These are phyloP conservation scores for Corniculantispora saksenae DNA, from an alignment of 2,329 filamentous ascomycete genomes.

Conservation along the genomic window DNA sequence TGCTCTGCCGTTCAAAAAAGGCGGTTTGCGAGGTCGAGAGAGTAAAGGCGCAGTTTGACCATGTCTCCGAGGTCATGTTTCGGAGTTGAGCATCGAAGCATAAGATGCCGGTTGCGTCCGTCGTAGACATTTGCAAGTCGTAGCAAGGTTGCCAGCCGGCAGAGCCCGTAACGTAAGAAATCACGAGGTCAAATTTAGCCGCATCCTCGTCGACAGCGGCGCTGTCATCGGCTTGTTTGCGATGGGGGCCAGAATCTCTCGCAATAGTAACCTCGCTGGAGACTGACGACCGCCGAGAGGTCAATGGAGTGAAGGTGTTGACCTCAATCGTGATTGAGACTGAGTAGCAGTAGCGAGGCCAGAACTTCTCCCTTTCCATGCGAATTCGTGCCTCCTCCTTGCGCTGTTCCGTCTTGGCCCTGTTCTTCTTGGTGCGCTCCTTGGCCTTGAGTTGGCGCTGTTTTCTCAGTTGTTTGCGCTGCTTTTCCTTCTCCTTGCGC, in stretches of 20 bases:
- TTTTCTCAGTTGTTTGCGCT: too few relatives aligned
- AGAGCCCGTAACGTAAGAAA: slow-evolving; percentile 61
- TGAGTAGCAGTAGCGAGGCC: slow-evolving; percentile 49
- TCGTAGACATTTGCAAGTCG: slow-evolving; percentile 62
- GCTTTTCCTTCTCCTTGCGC: too few relatives aligned
- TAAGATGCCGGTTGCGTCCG: slow-evolving; percentile 51
- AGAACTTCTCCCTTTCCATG: slow-evolving; percentile 46
- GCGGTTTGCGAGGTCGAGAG: slow-evolving; percentile 65
- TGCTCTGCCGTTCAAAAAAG: slow-evolving; percentile 56
- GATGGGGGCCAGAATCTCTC: too few relatives aligned
- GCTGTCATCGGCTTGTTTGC: slow-evolving; percentile 33
- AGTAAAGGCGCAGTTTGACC: slow-evolving; percentile 59
- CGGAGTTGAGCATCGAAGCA: slow-evolving; percentile 64
- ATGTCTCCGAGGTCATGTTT: slow-evolving; percentile 65
- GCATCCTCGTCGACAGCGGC: slow-evolving; percentile 48
- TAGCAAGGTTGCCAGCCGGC: slow-evolving; percentile 64
- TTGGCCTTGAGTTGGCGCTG: too few relatives aligned
- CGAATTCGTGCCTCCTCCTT: slow-evolving; percentile 48
- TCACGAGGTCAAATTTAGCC: slow-evolving; percentile 35
- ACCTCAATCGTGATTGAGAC: slow-evolving; percentile 52
- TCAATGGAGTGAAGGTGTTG: slow-evolving; percentile 37
- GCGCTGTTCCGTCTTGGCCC: slow-evolving; percentile 36
- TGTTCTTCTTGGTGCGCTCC: slow-evolving; percentile 36
- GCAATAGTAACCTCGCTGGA: slow-evolving; percentile 40
- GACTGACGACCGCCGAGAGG: slow-evolving; percentile 36